phyloP scores from a whole-genome alignment of 2,329 filamentous ascomycete genomes.

The Ophiosphaerella korrae region DNA sequence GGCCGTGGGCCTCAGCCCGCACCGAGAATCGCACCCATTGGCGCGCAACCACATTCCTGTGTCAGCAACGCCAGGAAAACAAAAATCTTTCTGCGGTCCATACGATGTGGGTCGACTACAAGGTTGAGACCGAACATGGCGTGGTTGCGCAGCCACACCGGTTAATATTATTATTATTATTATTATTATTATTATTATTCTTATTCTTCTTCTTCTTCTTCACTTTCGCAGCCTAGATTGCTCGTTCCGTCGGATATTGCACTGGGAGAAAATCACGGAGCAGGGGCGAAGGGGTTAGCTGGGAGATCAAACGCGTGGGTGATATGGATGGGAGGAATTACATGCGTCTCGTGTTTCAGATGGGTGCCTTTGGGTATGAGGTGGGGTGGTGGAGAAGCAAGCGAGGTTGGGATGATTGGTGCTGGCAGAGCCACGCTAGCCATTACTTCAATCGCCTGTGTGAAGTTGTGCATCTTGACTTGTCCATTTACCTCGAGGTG shows the following conservation, averaged over 20 bases:
- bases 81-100: neutral
- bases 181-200: too few species aligned
- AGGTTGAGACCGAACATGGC: neutral
- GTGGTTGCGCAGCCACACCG: neutral
- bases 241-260: too few species aligned
- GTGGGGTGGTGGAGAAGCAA: constrained; percentile 5
- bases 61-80: neutral
- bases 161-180: too few species aligned
- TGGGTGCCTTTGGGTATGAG: constrained; percentile 6
- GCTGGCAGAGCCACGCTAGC: neutral
- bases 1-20: neutral
- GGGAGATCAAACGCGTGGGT: constrained; percentile 14
- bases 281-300: neutral
- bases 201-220: too few species aligned
- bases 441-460: neutral
- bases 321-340: neutral
- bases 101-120: too few species aligned
- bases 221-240: too few species aligned
- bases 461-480: too few species aligned
- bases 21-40: neutral
- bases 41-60: neutral
- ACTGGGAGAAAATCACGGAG: too few species aligned
- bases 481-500: neutral
- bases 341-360: constrained; percentile 11
- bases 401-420: constrained; percentile 2